Conservation (phyloP, 352 stramenopile species). For the Phytopythium helicoides region DNA sequence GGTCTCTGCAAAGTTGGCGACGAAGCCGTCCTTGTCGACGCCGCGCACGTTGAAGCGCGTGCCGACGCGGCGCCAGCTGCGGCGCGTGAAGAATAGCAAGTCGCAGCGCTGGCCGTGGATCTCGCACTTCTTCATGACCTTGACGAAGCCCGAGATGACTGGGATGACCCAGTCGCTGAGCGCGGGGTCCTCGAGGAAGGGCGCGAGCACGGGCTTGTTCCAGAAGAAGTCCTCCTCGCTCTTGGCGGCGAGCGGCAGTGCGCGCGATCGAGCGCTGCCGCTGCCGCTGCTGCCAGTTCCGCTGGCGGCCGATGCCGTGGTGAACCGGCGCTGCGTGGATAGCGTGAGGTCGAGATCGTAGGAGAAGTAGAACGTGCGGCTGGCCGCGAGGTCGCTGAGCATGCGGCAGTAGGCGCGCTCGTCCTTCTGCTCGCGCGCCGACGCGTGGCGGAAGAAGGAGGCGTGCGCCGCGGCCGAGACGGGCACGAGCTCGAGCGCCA, state of each 20-base stretch:
- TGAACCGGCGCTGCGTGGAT: conserved; percentile 43
- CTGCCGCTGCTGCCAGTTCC: background rate
- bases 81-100: conserved; percentile 69
- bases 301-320: conserved; percentile 15
- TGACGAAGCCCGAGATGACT: conserved; percentile 69
- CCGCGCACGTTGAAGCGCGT: conserved; percentile 92
- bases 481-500: conserved; percentile 47
- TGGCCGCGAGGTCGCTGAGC: conserved; percentile 42
- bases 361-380: conserved; percentile 64
- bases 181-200: conserved; percentile 42
- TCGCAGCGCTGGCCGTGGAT: conserved; percentile 54
- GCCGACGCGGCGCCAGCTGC: conserved; percentile 77
- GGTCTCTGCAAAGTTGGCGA: conserved; percentile 95
- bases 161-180: conserved; percentile 64
- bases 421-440: conserved; percentile 50
- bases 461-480: conserved; percentile 43
- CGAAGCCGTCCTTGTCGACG: conserved; percentile 84
- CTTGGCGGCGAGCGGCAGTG: conserved; percentile 45
- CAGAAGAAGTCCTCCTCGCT: conserved; percentile 92
- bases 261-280: conserved; percentile 1
- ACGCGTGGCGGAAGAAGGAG: conserved; percentile 57
- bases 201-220: conserved; percentile 77
- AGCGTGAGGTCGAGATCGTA: conserved; percentile 71
- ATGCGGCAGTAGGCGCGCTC: conserved; percentile 58
- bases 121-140: conserved; percentile 66